Evolutionary conservation across 2,329 filamentous ascomycete genomes (phyloP), one percentile per base, ranked within the genome.

Genomic region (Pestalotiopsis sp.): DNA sequence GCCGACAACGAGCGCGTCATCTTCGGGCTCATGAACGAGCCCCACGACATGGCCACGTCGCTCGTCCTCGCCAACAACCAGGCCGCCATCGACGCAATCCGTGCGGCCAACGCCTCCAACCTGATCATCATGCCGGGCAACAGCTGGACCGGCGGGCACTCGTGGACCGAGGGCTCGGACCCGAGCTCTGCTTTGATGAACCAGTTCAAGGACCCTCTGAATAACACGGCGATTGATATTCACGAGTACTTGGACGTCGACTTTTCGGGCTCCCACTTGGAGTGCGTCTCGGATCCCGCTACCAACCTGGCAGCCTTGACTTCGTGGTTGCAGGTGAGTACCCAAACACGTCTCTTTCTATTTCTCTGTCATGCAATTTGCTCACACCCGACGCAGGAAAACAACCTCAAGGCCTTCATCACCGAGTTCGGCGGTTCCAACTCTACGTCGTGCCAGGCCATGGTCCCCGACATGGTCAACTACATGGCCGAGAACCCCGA

Each of bases 171-270:
- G 65, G 77, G 77, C 11, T 72, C 78, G 57, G 81, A 83, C 36
- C 80, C 77, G 17, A 80, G 72, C 27, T 82, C 80, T 65, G 77
- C 80, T 1, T 76, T 78, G 17, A 74, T 86, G 68, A 77, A 81
- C 67, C 76, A 81, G 67, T 81, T 86, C 65, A 74, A 69, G n/a
- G 85, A 86, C 70, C 83, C 84, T 9, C 68, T 78, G 4, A 81
- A 82, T 66, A 86, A 87, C 74, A 83, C 81, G 65, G 84, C 83
- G 4, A 81, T 86, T 62, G 84, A 86, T 70, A 84, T 86, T 72
- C 84, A 86, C 74, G 82, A 85, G 74, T 86, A 86, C 73, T 80
- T 86, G n/a, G 84, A 86, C 72, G 75, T 77, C 36, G 84, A 86
- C 71, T 86, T 80, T 67, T 84, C 81, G 58, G 84, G 85, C 36